Percentiles rank a stretch among this genome's conserved stretches.
Evolutionary conservation across 495 filamentous ascomycete species (phyloP).

Genomic region (Penicillium flavigenum): DNA sequence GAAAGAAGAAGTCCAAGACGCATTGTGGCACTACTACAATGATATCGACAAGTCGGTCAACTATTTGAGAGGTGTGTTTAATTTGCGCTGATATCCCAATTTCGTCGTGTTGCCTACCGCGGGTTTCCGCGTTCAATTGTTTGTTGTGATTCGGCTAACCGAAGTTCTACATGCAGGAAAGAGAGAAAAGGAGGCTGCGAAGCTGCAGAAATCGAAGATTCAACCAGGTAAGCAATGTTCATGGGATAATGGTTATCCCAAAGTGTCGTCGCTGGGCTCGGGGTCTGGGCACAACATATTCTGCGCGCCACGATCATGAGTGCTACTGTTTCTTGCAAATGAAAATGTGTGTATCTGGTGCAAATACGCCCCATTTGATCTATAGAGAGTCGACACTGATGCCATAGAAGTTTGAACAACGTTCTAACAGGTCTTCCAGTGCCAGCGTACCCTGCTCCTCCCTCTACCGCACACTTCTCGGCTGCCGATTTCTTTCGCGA

Average conservation of each 20-base stretch:
- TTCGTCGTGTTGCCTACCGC: neutral
- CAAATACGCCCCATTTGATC: slow-evolving; percentile 16
- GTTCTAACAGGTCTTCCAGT: slow-evolving; percentile 50
- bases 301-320: slow-evolving; percentile 2
- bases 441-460: slow-evolving; percentile 35
- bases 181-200: slow-evolving; percentile 41
- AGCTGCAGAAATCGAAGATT: slow-evolving; percentile 38
- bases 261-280: slow-evolving; percentile 39
- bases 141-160: slow-evolving; percentile 10
- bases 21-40: slow-evolving; percentile 94
- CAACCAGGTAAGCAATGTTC: slow-evolving; percentile 50
- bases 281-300: slow-evolving; percentile 6
- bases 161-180: slow-evolving; percentile 33
- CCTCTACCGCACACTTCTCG: slow-evolving; percentile 35
- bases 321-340: slow-evolving; percentile 1
- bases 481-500: slow-evolving; percentile 72
- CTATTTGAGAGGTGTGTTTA: slow-evolving; percentile 66
- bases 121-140: neutral
- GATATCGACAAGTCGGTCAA: slow-evolving; percentile 80
- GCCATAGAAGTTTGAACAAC: slow-evolving; percentile 32
- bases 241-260: slow-evolving; percentile 16
- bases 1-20: slow-evolving; percentile 73
- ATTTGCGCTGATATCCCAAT: neutral
- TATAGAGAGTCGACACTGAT: slow-evolving; percentile 36
- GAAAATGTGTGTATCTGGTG: slow-evolving; percentile 18